Percentiles rank a stretch among this genome's conserved stretches.
Evolutionary conservation across 345 rosid genomes (phyloP).

Genomic region (Rhodamnia argentea): DNA sequence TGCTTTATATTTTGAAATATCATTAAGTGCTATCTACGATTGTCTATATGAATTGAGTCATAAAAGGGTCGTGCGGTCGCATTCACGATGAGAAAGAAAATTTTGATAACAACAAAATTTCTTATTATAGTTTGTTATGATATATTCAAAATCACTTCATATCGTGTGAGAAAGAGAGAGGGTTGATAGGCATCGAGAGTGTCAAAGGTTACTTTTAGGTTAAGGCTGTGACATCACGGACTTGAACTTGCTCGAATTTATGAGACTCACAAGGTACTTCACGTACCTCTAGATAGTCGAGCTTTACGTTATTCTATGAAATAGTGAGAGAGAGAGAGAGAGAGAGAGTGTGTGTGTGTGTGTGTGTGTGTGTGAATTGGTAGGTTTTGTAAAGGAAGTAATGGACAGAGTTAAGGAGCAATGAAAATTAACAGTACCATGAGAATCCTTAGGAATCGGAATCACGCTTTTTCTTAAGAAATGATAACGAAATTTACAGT

Average conservation of each 20-base stretch:
- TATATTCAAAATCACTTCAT: too few species aligned
- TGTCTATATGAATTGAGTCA: too few species aligned
- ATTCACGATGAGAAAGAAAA: too few species aligned
- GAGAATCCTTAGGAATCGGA: not conserved
- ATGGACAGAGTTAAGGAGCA: not conserved
- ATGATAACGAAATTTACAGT: not conserved
- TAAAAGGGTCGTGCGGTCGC: too few species aligned
- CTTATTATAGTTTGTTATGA: too few species aligned
- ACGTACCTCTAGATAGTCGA: not conserved
- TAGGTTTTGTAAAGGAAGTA: not conserved
- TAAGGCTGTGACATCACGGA: not conserved
- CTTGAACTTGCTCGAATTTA: not conserved
- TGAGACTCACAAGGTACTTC: not conserved
- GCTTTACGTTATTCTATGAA: not conserved
- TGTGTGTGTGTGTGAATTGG: too few species aligned
- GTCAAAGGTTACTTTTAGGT: not conserved
- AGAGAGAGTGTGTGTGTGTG: not conserved
- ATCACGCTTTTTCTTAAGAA: not conserved
- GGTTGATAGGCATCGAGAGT: too few species aligned
- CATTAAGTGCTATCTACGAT: too few species aligned
- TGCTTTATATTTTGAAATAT: not conserved
- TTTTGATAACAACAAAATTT: too few species aligned
- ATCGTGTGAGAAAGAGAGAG: too few species aligned
- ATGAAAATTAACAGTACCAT: not conserved
- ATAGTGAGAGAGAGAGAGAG: rapidly evolving